Base-by-base conservation (phyloP, 371 early-diverging fungal genomes). In the Circinella minor region DNA sequence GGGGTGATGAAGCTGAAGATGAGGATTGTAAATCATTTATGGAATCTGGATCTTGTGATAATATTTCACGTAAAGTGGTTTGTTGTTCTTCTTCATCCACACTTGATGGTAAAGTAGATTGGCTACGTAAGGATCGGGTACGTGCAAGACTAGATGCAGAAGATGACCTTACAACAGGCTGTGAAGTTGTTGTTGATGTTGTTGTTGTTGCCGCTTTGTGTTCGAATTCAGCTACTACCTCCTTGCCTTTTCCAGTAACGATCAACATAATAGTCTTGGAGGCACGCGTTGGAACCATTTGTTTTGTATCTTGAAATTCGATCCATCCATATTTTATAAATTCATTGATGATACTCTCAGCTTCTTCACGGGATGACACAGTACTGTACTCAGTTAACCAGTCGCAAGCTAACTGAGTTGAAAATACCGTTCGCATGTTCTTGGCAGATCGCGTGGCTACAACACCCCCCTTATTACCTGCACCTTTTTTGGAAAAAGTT, bases 351-450 rank as follows among this genome's bases (percentile, higher is more conserved):
- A 91, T 75, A 3, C 71, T 38, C 37, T 87, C 78, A 0, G 89
- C 89, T 69, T 93, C 93, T 61, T 89, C 86, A n/a, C 82, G 82
- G 36, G 86, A 83, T 46, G 89, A 81, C 10, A 87, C 88, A 0
- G 89, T 84, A 6, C 86, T 83, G 63, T 86, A 82, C 18, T 86
- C 88, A 18, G 89, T 62, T 15, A 93, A 73, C 91, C 91, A 91
- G 34, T 89, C 91, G 37, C 83, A 82, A 39, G 79, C 78, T 59
- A 81, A 69, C 51, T 78, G 81, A 4, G 82, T 76, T 5, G 81
- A 79, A 47, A 84, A 81, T 0, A 84, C 78, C 1, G 84, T 71
- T 6, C 79, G 75, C 71, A 83, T 81, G 11, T 61, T 39, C 55
- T 66, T 64, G 63, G 47, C 55, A 13, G 67, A 63, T 1, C 61